Evolutionary conservation across 1,139 yeast species (phyloP), one percentile per base, ranked within the genome.

Genomic region (Candida smagusa): DNA sequence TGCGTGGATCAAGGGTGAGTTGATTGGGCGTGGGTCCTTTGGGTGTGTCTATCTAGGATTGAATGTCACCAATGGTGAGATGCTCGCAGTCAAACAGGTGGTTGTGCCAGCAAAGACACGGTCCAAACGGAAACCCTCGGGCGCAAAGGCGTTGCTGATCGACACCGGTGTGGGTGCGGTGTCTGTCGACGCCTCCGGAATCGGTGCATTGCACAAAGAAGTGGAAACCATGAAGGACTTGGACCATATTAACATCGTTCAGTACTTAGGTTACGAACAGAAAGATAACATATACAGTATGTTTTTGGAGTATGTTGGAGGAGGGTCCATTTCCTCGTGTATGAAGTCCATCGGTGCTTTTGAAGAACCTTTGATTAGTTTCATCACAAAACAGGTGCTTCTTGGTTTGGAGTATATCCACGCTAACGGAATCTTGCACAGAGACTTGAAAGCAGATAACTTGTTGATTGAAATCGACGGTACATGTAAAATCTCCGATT

Each of bases 81-180:
- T 94, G 96, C 82, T 94, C 65, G 99, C 99, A 0, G 98, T 94
- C 1, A 94, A 94, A 56, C 98, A 94, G 58, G 97, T 92, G 4
- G 81, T 77, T 36, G 84, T 84, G 4, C 84, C 88, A 2, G 51
- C 33, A 68, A 62, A 34, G 63, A 69, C 19, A 41, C 50, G 12
- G 53, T 49, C 34, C 49, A 31, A 32, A 24, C 38, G 11, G 28
- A 39, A 29, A 23, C 24, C 23, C 21, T 11, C 32, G 11, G 12
- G 32, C 2, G 22, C 29, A 6, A 19, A 29, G 6, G 35, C 28
- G 19, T 26, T 28, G 7, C 27, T 32, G 13, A 31, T 35, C 6
- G 35, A 28, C 3, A 25, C 35, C 4, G 37, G 33, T 2, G 37
- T 30, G n/a, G 30, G 25, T 7, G 36, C 36, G 9, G 34, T 26